These are phyloP conservation scores for Melanogaster broomeanus DNA, from an alignment of 768 basidiomycete genomes.

Conservation along the genomic window DNA sequence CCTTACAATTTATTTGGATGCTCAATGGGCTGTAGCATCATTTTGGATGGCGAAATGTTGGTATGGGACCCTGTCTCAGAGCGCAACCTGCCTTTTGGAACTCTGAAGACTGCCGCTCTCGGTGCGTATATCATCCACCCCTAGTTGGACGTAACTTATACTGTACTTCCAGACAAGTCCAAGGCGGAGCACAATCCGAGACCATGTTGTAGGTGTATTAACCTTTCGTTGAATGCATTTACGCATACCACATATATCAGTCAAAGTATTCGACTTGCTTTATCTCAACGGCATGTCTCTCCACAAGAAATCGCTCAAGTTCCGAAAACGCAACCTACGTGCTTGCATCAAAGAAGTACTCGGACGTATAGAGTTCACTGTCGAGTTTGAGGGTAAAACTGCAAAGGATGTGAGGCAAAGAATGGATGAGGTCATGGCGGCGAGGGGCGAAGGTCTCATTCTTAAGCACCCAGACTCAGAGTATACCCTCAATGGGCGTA, in stretches of 20 bases:
- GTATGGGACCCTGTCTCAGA: slow-evolving; percentile 94
- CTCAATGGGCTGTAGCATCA: slow-evolving; percentile 56
- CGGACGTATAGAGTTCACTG: slow-evolving; percentile 81
- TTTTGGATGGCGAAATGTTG: slow-evolving; percentile 97
- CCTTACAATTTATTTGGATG: background rate
- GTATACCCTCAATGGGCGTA: slow-evolving; percentile 86
- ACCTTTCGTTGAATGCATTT: background rate
- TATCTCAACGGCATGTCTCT: slow-evolving; percentile 85
- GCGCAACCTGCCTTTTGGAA: slow-evolving; percentile 90
- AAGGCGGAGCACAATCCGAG: slow-evolving; percentile 73
- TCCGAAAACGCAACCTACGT: slow-evolving; percentile 78
- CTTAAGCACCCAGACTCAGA: slow-evolving; percentile 82
- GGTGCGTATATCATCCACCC: slow-evolving; percentile 45
- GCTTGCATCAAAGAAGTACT: slow-evolving; percentile 65
- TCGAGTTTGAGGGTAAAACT: slow-evolving; percentile 72
- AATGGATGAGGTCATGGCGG: slow-evolving; percentile 83
- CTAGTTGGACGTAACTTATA: background rate
- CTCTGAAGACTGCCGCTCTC: slow-evolving; percentile 87
- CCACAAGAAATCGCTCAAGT: slow-evolving; percentile 66
- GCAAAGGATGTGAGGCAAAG: slow-evolving; percentile 77
- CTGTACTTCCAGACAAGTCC: slow-evolving; percentile 55
- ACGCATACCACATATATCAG: slow-evolving; percentile 41
- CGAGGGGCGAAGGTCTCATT: slow-evolving; percentile 90
- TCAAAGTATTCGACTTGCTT: slow-evolving; percentile 95
- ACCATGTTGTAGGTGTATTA: slow-evolving; percentile 76